Base-by-base conservation (phyloP, 192 early-diverging fungal species). In the Oehlia diaphana region DNA sequence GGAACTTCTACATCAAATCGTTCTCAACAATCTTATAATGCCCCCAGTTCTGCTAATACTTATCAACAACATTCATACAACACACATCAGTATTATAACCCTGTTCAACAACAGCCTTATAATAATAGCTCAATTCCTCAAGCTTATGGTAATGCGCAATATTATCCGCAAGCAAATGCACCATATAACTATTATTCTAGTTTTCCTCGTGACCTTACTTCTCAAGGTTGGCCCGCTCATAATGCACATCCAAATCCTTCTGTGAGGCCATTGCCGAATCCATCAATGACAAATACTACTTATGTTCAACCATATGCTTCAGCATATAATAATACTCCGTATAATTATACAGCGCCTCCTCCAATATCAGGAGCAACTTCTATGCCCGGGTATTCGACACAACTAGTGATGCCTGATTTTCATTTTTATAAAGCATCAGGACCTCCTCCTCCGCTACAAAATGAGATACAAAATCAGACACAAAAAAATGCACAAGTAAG, bases 201-300 rank as follows among this genome's bases (percentile, higher is more conserved):
- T 8, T 76, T 63, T 76, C 74, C 74, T 63, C 72, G 47, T 49
- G 50, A 74, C 47, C 47, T 74, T 26, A 74, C 72, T 9, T 58
- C 72, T 49, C 74, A 61, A n/a, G 74, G 74, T 31, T 76, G 74
- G 74, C 74, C 74, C 19, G 7, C 37, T 14, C 10, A 39, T 10
- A 61, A 8, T 23, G 7, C 19, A 10, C 28, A 76, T 14, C 7
- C 53, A 49, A 74, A 61, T 9, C 12, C 28, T 49, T 14, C 21
- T 74, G 13, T 12, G 50, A 74, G 72, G 16, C 72, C 72, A 14
- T 53, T 74, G 2, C 72, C 72, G 26, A 47, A 31, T 14, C 74
- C 74, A n/a, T 28, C 72, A 19, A 16, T 26, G 23, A 21, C 72
- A 58, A 53, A 21, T 8, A 14, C 31, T 58, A 5, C 72, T 31